These are phyloP conservation scores for Fusarium odoratissimum DNA, from an alignment of 2,329 filamentous ascomycete genomes.

Conservation along the genomic window DNA sequence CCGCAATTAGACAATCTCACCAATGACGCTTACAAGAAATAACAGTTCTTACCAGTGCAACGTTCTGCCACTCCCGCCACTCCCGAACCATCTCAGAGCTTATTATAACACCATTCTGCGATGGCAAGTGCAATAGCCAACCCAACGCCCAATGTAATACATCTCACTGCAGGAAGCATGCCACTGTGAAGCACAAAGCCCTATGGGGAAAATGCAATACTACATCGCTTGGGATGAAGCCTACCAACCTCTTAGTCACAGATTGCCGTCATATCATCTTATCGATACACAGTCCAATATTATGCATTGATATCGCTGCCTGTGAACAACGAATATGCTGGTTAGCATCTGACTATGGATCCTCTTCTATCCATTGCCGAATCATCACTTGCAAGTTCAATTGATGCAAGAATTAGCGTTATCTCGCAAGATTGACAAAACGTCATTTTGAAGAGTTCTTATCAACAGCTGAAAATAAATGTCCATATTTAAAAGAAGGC, in stretches of 20 bases:
- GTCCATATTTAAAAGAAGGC: background rate
- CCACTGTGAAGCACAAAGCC: background rate
- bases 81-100: background rate
- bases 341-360: background rate
- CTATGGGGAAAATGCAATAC: conserved; percentile 4
- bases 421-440: background rate
- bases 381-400: background rate
- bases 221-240: background rate
- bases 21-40: background rate
- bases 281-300: background rate
- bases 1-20: background rate
- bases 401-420: background rate
- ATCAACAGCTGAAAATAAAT: background rate
- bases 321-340: background rate
- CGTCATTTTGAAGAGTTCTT: background rate
- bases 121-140: background rate
- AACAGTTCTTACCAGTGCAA: background rate
- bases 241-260: background rate
- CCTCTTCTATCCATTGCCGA: background rate
- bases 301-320: background rate
- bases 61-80: too few relatives aligned
- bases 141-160: background rate
- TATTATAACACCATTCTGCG: background rate
- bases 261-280: background rate
- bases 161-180: conserved; percentile 4